These are phyloP conservation scores for Collybia sordida DNA, from an alignment of 768 basidiomycete genomes.

Conservation along the genomic window DNA sequence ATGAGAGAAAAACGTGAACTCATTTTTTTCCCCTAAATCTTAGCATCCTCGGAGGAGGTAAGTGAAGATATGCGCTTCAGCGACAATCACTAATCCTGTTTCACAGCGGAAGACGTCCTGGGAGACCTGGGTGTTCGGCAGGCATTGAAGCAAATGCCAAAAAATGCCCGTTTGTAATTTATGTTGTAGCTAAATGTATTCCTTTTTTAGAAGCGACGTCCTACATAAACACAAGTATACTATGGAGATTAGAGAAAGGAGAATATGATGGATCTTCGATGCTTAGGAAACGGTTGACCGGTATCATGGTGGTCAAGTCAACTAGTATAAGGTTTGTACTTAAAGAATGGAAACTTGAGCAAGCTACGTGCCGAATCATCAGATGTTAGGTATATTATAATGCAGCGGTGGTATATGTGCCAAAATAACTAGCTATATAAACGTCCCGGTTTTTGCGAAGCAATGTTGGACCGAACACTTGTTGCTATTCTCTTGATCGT, in stretches of 20 bases:
- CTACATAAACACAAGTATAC: too few species aligned
- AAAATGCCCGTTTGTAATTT: slow-evolving; percentile 42
- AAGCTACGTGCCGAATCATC: too few species aligned
- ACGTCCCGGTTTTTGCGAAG: slow-evolving; percentile 12
- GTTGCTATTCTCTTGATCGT: slow-evolving; percentile 75
- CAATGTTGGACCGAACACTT: slow-evolving; percentile 25
- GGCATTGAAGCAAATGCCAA: slow-evolving; percentile 56
- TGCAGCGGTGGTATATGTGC: slow-evolving; percentile 21
- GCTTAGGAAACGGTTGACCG: not conserved
- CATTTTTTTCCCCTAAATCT: not conserved
- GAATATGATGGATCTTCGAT: not conserved
- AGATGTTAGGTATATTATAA: slow-evolving; percentile 19
- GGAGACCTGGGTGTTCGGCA: slow-evolving; percentile 61
- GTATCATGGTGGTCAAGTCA: too few species aligned
- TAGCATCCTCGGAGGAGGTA: slow-evolving; percentile 25
- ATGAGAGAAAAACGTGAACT: not conserved
- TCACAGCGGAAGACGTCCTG: slow-evolving; percentile 54
- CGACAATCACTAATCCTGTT: not conserved
- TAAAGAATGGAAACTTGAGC: too few species aligned
- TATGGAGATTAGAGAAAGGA: slow-evolving; percentile 2
- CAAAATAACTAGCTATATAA: slow-evolving; percentile 8
- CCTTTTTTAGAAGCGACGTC: too few species aligned
- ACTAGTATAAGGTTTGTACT: too few species aligned
- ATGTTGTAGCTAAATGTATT: not conserved
- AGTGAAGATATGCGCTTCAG: not conserved